phyloP scores from a whole-genome alignment of 495 filamentous ascomycete species.

The Neurospora sp. region DNA sequence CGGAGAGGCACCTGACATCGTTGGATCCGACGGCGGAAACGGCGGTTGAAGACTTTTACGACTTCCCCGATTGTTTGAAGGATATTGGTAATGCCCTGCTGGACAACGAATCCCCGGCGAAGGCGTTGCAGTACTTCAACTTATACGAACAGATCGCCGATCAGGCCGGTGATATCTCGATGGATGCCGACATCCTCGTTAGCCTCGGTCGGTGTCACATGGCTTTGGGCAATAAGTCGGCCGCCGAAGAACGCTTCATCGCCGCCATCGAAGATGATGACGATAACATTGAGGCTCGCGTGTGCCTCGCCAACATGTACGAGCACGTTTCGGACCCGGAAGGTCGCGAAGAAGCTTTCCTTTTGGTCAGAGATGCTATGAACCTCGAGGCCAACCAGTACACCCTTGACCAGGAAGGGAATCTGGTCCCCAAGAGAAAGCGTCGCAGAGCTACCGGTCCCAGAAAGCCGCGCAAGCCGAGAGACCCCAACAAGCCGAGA shows the following conservation, averaged over 20 bases:
- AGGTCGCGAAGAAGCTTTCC: conserved; percentile 49
- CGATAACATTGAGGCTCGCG: conserved; percentile 55
- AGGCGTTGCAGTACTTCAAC: conserved; percentile 67
- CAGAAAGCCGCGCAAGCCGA: conserved; percentile 10
- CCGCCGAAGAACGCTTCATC: conserved; percentile 67
- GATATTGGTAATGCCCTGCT: conserved; percentile 61
- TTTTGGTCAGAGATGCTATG: conserved; percentile 63
- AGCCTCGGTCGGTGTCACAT: conserved; percentile 66
- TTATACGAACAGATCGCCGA: conserved; percentile 49
- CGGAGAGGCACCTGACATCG: conserved; percentile 42
- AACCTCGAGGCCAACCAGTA: conserved; percentile 37
- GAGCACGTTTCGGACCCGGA: conserved; percentile 57
- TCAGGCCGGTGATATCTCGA: conserved; percentile 41
- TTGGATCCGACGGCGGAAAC: conserved; percentile 48
- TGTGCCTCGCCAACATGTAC: conserved; percentile 70
- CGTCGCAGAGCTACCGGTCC: conserved; percentile 10
- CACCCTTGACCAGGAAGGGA: conserved; percentile 19
- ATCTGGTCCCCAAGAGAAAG: neutral
- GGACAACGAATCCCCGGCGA: conserved; percentile 40
- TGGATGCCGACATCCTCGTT: conserved; percentile 54
- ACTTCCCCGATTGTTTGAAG: conserved; percentile 67
- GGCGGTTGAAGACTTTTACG: conserved; percentile 40
- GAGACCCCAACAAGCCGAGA: conserved; percentile 8
- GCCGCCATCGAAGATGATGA: conserved; percentile 59
- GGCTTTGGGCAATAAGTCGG: conserved; percentile 46